These are phyloP conservation scores for Inga leiocalycina DNA, from an alignment of 306 rosid genomes.

Conservation along the genomic window DNA sequence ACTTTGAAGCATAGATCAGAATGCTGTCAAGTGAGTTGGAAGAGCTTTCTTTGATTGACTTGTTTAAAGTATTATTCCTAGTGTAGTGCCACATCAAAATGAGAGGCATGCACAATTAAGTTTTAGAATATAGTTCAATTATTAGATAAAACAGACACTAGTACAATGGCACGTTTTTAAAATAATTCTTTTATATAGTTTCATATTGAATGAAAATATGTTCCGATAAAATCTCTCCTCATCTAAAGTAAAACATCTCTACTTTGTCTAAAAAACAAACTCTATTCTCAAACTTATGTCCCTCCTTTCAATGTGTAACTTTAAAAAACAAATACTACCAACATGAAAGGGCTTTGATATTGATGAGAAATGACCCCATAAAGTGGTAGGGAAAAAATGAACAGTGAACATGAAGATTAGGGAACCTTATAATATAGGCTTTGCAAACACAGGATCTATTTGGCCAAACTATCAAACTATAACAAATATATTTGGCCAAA, in stretches of 20 bases:
- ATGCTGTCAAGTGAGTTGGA: background rate
- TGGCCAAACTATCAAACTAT: background rate
- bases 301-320: background rate
- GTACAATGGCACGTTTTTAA: background rate
- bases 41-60: conserved; percentile 11
- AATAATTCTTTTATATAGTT: background rate
- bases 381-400: background rate
- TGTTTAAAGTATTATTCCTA: background rate
- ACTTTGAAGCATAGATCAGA: conserved; percentile 1
- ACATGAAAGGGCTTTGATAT: background rate
- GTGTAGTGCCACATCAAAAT: background rate
- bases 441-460: background rate
- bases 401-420: background rate
- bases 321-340: background rate
- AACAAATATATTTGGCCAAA: background rate
- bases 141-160: background rate
- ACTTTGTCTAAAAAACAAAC: background rate
- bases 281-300: background rate
- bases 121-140: background rate
- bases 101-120: background rate
- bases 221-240: background rate
- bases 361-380: background rate
- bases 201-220: background rate
- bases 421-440: background rate
- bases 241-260: background rate